Evolutionary conservation across 805 yeast species (phyloP).

Genomic region (Naumovozyma dairenensis): DNA sequence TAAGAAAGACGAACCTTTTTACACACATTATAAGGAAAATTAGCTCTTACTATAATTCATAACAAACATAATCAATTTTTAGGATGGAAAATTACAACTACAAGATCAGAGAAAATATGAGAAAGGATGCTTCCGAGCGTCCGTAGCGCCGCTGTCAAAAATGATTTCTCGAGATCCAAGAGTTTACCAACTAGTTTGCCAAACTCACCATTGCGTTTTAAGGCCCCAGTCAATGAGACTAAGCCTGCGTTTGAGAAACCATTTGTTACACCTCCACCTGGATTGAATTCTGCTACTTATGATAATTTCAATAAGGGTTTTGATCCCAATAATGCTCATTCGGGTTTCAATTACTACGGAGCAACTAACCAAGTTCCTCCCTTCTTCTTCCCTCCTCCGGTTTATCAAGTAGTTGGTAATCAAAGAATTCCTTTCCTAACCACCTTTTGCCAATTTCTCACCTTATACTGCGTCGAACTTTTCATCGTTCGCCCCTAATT

Average conservation of each 20-base stretch:
- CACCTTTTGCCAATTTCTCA: neutral
- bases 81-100: no score
- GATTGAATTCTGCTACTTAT: neutral
- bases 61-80: no score
- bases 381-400: neutral
- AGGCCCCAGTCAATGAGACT: neutral
- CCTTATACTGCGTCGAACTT: neutral
- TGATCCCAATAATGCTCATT: neutral
- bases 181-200: neutral
- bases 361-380: neutral
- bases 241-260: neutral
- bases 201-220: neutral
- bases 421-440: neutral
- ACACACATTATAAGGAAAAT: no score
- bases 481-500: neutral
- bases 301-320: neutral
- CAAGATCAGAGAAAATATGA: no score
- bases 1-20: no score
- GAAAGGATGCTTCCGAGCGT: no score
- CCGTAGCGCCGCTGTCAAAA: neutral
- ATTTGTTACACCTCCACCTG: neutral
- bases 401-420: neutral
- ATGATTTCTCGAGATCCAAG: neutral
- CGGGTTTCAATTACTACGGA: neutral
- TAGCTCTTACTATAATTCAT: no score